phyloP scores from a whole-genome alignment of 352 stramenopile genomes.

The Saprolegnia diclina region DNA sequence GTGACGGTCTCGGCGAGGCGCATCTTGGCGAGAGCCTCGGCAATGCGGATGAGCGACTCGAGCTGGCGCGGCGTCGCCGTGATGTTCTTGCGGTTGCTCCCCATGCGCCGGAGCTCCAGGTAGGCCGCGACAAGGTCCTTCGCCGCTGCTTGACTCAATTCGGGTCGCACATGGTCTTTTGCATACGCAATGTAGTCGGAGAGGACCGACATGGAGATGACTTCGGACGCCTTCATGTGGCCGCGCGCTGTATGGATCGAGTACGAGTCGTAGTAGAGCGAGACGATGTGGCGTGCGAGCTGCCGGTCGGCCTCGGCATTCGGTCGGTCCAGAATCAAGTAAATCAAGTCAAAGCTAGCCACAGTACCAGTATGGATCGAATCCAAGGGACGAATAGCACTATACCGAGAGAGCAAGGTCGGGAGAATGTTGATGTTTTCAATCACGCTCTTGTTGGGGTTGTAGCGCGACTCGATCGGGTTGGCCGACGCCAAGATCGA shows the following conservation, averaged over 20 bases:
- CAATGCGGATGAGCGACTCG: constrained; percentile 98
- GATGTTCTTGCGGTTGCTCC: constrained; percentile 91
- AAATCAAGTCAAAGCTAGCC: constrained; percentile 96
- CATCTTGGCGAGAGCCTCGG: constrained; percentile 94
- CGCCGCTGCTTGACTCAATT: constrained; percentile 85
- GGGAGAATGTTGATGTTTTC: constrained; percentile 98
- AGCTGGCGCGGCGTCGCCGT: constrained; percentile 97
- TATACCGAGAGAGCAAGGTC: constrained; percentile 93
- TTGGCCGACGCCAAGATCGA: constrained; percentile 98
- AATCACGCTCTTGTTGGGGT: constrained; percentile 96
- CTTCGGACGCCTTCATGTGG: constrained; percentile 34
- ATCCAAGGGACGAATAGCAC: not conserved
- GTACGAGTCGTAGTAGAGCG: constrained; percentile 90
- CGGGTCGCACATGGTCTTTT: constrained; percentile 87
- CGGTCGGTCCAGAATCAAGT: constrained; percentile 97
- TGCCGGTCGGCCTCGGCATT: constrained; percentile 91
- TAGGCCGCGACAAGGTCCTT: constrained; percentile 92
- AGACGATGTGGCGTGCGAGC: constrained; percentile 96
- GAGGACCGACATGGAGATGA: constrained; percentile 75
- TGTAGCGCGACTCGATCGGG: constrained; percentile 98
- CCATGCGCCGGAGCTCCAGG: constrained; percentile 83
- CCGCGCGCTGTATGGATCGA: constrained; percentile 27
- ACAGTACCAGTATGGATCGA: not conserved
- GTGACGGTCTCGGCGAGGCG: constrained; percentile 59
- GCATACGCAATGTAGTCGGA: constrained; percentile 97